A percentile compares a stretch with the other conserved stretches of the same genome.
These are phyloP conservation scores for Tolypocladium tundrense DNA, from an alignment of 2,329 filamentous ascomycete species.

Conservation along the genomic window DNA sequence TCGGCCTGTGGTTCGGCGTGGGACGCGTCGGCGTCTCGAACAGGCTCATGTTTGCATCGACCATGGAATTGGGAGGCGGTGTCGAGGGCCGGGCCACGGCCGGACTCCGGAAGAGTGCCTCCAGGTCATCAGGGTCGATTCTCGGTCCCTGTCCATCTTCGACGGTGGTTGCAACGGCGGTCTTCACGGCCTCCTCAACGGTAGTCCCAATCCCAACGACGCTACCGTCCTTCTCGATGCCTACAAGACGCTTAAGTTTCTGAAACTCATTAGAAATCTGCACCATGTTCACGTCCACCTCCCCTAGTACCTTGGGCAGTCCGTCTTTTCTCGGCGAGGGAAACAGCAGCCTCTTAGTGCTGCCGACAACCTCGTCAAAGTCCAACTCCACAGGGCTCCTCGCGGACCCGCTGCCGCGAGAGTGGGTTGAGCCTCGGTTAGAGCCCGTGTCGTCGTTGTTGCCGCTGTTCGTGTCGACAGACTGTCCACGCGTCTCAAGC, in stretches of 20 bases:
- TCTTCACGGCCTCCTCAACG: not conserved
- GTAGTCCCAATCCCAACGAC: no score
- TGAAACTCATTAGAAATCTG: conserved; percentile 29
- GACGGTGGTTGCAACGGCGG: not conserved
- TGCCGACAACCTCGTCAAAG: conserved; percentile 36
- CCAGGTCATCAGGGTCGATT: conserved; percentile 42
- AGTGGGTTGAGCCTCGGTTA: conserved; percentile 36
- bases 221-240: conserved; percentile 33
- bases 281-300: conserved; percentile 43
- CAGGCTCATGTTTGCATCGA: conserved; percentile 24
- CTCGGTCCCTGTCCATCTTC: conserved; percentile 12
- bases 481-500: not conserved
- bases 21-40: conserved; percentile 56
- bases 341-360: conserved; percentile 62
- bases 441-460: conserved; percentile 11
- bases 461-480: conserved; percentile 3
- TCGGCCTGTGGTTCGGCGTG: conserved; percentile 50
- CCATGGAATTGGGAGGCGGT: conserved; percentile 37
- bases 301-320: conserved; percentile 50
- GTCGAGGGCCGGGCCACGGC: conserved; percentile 36
- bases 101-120: conserved; percentile 56
- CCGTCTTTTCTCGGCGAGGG: conserved; percentile 63
- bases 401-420: conserved; percentile 44
- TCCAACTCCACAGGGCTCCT: conserved; percentile 46
- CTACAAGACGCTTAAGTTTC: conserved; percentile 18